Conservation (phyloP, 345 rosid species). For the Eucalyptus pauciflora region DNA sequence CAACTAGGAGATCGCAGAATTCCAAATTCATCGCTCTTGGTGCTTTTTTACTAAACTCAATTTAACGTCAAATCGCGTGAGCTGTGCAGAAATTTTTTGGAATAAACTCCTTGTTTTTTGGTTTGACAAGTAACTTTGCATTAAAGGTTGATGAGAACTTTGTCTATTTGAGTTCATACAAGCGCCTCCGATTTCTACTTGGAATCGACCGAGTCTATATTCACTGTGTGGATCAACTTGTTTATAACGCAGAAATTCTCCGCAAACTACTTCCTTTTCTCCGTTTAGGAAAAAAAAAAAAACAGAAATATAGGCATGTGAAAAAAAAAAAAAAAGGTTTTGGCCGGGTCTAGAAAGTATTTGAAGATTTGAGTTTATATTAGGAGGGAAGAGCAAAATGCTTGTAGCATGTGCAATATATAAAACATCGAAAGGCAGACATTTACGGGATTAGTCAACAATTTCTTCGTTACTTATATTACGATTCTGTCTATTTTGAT, state of each 20-base stretch:
- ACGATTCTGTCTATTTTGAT: neutral
- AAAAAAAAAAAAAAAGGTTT: neutral
- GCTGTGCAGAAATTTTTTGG: neutral
- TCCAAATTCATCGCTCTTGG: neutral
- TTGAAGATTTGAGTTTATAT: neutral
- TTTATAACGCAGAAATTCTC: neutral
- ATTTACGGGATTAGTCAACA: neutral
- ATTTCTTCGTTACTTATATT: neutral
- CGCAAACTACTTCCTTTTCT: neutral
- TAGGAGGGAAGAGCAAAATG: neutral
- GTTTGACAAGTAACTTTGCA: neutral
- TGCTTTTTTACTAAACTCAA: neutral
- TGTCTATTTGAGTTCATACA: neutral
- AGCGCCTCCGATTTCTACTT: neutral
- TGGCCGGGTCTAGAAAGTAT: neutral
- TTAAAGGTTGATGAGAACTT: neutral
- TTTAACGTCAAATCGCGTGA: neutral
- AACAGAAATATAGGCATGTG: neutral
- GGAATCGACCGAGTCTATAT: neutral
- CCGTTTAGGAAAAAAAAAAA: neutral
- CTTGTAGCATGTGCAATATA: neutral
- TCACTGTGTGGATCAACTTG: neutral
- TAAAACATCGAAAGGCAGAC: neutral
- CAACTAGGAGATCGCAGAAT: neutral
- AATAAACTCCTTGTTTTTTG: neutral